Evolutionary conservation across 192 early-diverging fungal genomes (phyloP).

Genomic region (Entomortierella lignicola): DNA sequence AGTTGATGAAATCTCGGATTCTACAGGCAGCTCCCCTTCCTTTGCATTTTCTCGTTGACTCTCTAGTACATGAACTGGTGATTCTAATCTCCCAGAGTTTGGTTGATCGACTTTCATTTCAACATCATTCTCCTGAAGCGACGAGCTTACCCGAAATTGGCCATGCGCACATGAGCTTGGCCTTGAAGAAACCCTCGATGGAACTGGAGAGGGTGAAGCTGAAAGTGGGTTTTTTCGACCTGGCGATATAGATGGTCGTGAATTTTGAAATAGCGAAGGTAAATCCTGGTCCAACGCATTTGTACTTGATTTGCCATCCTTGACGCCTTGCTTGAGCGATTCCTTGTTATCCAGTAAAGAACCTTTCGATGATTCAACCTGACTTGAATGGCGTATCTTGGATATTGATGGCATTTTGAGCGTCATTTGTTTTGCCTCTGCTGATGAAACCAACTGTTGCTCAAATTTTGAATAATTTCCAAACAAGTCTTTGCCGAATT

Average conservation of each 20-base stretch:
- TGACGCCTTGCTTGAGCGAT: too few relatives aligned
- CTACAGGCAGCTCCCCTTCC: neutral
- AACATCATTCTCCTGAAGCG: neutral
- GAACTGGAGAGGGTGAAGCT: constrained; percentile 4
- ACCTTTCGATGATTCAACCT: neutral
- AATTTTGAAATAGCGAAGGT: neutral
- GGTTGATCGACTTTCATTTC: neutral
- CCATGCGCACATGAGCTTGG: neutral
- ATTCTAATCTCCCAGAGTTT: neutral
- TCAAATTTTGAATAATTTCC: neutral
- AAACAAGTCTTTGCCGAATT: constrained; percentile 41
- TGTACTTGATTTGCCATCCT: neutral
- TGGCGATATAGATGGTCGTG: constrained; percentile 8
- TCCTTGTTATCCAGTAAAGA: neutral
- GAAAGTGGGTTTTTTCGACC: constrained; percentile 29
- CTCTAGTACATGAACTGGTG: neutral
- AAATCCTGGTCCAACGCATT: neutral
- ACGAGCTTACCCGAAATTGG: too few relatives aligned
- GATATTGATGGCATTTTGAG: neutral
- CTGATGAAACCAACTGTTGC: neutral
- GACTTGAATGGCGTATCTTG: neutral
- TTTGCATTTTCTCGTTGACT: neutral
- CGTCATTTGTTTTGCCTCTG: neutral
- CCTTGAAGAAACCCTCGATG: neutral
- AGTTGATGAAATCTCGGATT: neutral